Evolutionary conservation across 805 yeast genomes (phyloP).

Genomic region (Wickerhamomyces rabaulensis): DNA sequence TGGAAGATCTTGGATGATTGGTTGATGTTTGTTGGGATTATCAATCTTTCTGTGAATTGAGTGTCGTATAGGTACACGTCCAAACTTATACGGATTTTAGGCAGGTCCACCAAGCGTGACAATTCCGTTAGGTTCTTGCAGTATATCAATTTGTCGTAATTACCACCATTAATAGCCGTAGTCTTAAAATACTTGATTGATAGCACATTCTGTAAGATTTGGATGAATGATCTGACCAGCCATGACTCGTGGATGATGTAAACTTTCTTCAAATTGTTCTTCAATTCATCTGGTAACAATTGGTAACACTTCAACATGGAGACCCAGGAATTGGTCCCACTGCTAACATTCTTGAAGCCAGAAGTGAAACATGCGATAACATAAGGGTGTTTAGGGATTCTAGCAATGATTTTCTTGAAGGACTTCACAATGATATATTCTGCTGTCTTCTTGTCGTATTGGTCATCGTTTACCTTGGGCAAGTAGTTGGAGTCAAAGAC

Average conservation of each 20-base stretch:
- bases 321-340: constrained; percentile 48
- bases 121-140: constrained; percentile 31
- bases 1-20: constrained; percentile 24
- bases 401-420: constrained; percentile 48
- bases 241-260: constrained; percentile 89
- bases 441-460: constrained; percentile 30
- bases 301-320: constrained; percentile 62
- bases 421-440: constrained; percentile 42
- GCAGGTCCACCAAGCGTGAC: constrained; percentile 54
- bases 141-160: constrained; percentile 23
- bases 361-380: constrained; percentile 75
- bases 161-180: constrained; percentile 12
- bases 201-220: constrained; percentile 60
- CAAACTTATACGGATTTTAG: constrained; percentile 69
- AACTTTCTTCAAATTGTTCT: constrained; percentile 52
- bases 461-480: constrained; percentile 49
- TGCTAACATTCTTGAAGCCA: constrained; percentile 53
- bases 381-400: constrained; percentile 59
- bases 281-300: constrained; percentile 50
- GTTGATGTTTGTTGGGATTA: constrained; percentile 38
- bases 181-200: constrained; percentile 38
- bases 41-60: constrained; percentile 43
- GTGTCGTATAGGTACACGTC: constrained; percentile 68
- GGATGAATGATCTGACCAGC: constrained; percentile 75
- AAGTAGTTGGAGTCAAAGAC: constrained; percentile 80